A percentile compares a stretch with the other conserved stretches of the same genome.
phyloP scores from a whole-genome alignment of 225 moss, liverwort and hornwort species.

The Sphagnum tenellum region DNA sequence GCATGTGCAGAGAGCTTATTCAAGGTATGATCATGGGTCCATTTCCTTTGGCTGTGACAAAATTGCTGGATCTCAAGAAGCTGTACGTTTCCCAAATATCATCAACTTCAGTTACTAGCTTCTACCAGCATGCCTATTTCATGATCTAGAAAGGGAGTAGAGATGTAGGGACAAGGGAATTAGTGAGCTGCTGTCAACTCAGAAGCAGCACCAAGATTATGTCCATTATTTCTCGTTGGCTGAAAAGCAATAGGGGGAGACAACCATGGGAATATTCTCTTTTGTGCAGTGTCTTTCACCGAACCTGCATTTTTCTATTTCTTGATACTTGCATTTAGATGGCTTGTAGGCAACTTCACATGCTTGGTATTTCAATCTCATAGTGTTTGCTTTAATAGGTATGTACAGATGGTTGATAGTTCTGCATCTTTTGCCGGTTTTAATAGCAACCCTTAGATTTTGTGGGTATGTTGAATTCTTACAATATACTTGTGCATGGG shows the following conservation, averaged over 20 bases:
- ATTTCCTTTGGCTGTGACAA: constrained; percentile 7
- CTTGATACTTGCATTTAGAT: background rate
- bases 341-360: no score
- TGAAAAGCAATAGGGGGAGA: no score
- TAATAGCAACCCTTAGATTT: background rate
- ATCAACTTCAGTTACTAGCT: background rate
- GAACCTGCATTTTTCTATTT: background rate
- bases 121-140: background rate
- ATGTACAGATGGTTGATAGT: background rate
- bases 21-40: constrained; percentile 8
- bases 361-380: no score
- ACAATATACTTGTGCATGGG: background rate
- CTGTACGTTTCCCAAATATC: background rate
- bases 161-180: no score
- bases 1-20: constrained; percentile 5
- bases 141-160: no score
- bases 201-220: no score
- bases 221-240: no score
- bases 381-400: background rate
- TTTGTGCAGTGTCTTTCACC: no score
- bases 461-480: no score
- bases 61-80: constrained; percentile 8
- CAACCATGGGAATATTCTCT: no score
- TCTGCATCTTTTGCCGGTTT: background rate
- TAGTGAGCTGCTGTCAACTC: no score